Evolutionary conservation across 176 grass and related monocot genomes (phyloP).

Genomic region (Carex cristatella): DNA sequence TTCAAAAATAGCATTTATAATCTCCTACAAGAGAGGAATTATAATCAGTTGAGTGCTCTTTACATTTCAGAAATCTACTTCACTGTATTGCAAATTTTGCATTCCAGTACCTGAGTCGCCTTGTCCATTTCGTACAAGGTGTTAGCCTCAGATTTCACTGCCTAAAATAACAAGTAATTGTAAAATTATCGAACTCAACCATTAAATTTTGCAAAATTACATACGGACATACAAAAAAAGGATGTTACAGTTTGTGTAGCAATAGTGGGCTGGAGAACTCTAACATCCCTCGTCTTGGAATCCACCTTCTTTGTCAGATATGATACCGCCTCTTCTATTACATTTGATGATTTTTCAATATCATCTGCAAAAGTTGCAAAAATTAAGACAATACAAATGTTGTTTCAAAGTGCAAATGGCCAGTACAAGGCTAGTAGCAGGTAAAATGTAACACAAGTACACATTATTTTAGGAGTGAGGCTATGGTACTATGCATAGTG

Average conservation of each 20-base stretch:
- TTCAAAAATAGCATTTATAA: constrained; percentile 79
- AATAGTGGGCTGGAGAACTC: constrained; percentile 88
- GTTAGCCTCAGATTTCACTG: constrained; percentile 54
- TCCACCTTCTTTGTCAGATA: constrained; percentile 93
- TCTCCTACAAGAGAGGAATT: constrained; percentile 44
- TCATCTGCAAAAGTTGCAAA: constrained; percentile 39
- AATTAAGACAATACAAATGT: background rate
- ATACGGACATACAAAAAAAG: background rate
- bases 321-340: constrained; percentile 73
- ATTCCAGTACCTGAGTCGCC: constrained; percentile 66
- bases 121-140: constrained; percentile 89
- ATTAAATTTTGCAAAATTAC: constrained; percentile 17
- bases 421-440: background rate
- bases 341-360: constrained; percentile 45
- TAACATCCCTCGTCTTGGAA: constrained; percentile 89
- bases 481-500: too few relatives aligned
- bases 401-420: background rate
- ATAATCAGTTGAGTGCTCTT: background rate
- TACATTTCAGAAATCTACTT: constrained; percentile 10
- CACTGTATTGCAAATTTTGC: background rate
- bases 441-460: background rate
- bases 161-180: constrained; percentile 39
- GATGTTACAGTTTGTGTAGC: constrained; percentile 80
- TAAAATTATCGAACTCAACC: background rate
- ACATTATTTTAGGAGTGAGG: background rate